A percentile compares a stretch with the other conserved stretches of the same genome.
These are phyloP conservation scores for Cladosporium sp. DNA, from an alignment of 2,329 filamentous ascomycete genomes.

Conservation along the genomic window DNA sequence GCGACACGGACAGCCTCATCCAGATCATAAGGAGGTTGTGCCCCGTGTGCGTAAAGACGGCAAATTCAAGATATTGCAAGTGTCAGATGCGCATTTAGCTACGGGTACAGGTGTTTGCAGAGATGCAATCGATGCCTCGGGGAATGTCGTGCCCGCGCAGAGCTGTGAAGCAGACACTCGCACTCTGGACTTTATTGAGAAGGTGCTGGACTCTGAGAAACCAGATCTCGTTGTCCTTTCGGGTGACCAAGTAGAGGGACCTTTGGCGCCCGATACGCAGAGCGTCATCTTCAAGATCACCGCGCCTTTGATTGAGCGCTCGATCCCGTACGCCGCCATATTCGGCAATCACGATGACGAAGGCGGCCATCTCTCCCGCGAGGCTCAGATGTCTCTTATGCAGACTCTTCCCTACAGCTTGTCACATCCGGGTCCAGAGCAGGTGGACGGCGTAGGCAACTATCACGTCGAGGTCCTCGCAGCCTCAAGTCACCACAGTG, in stretches of 20 bases:
- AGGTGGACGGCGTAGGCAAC: slow-evolving; percentile 89
- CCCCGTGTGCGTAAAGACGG: slow-evolving; percentile 84
- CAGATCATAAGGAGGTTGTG: slow-evolving; percentile 59
- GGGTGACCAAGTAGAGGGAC: slow-evolving; percentile 94
- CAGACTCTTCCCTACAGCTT: slow-evolving; percentile 87
- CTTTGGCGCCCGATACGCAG: slow-evolving; percentile 86
- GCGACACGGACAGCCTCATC: slow-evolving; percentile 67
- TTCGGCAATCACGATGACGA: slow-evolving; percentile 99
- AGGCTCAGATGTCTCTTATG: slow-evolving; percentile 80
- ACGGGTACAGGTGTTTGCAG: slow-evolving; percentile 85
- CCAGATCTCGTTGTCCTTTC: slow-evolving; percentile 89
- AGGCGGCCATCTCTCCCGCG: slow-evolving; percentile 65
- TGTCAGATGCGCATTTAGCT: slow-evolving; percentile 90
- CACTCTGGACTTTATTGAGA: slow-evolving; percentile 84
- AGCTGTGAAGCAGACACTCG: slow-evolving; percentile 85
- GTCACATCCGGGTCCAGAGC: slow-evolving; percentile 77
- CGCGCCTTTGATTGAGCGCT: slow-evolving; percentile 78
- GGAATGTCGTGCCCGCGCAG: slow-evolving; percentile 36
- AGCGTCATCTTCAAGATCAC: slow-evolving; percentile 93
- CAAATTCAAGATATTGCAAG: slow-evolving; percentile 95
- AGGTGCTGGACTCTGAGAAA: slow-evolving; percentile 85
- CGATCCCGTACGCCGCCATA: slow-evolving; percentile 89
- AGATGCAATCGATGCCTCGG: slow-evolving; percentile 68
- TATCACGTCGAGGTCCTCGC: slow-evolving; percentile 91
- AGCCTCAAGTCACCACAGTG: slow-evolving; percentile 81